These are phyloP conservation scores for Yarrowia sp. DNA, from an alignment of 805 yeast species.

Conservation along the genomic window DNA sequence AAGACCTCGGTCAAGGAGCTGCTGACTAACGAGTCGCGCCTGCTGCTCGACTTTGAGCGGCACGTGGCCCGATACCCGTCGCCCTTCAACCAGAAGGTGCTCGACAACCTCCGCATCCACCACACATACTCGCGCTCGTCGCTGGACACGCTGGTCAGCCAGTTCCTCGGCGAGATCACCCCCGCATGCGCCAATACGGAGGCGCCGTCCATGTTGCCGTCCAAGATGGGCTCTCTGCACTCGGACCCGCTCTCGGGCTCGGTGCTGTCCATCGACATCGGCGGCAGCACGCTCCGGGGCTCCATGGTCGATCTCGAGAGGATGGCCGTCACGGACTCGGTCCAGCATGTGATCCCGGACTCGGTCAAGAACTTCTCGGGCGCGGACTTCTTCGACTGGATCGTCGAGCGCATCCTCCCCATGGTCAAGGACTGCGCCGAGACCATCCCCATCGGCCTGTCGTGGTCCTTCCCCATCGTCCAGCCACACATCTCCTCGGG, in stretches of 20 bases:
- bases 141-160: conserved; percentile 2
- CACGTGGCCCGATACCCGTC: conserved; percentile 21
- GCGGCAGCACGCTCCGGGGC: conserved; percentile 90
- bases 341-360: conserved; percentile 33
- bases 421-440: not conserved
- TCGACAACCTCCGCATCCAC: conserved; percentile 27
- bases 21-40: not conserved
- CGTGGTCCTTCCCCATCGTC: conserved; percentile 40
- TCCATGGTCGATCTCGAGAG: conserved; percentile 71
- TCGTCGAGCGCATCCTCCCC: conserved; percentile 34
- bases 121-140: not conserved
- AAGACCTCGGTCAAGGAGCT: not conserved
- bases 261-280: conserved; percentile 79
- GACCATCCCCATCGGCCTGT: conserved; percentile 34
- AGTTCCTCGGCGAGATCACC: not conserved
- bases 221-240: conserved; percentile 74
- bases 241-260: conserved; percentile 75
- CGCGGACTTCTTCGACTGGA: conserved; percentile 37
- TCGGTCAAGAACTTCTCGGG: conserved; percentile 35
- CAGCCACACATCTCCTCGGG: conserved; percentile 34
- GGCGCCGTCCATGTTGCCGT: conserved; percentile 63
- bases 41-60: conserved; percentile 5
- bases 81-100: conserved; percentile 28
- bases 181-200: not conserved
- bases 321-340: conserved; percentile 38